Base-by-base conservation (phyloP, 352 stramenopile genomes). In the Globisporangium solare region DNA sequence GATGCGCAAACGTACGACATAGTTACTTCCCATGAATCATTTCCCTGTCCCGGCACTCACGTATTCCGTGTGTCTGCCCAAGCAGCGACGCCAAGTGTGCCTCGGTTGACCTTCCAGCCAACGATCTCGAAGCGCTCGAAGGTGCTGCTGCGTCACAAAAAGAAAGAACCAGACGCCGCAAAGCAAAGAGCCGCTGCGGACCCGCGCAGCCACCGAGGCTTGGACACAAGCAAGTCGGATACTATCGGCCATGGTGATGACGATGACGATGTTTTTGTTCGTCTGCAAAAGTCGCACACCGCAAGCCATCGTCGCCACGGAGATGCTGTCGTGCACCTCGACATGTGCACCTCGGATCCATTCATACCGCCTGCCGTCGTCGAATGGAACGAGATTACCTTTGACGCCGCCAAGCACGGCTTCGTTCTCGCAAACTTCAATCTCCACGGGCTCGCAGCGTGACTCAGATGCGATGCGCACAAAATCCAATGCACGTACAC, bases 401-500 rank as follows among this genome's bases (percentile, higher is more conserved):
- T 69, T 49, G 40, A 77, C 39, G 41, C 47, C 35, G 6, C 40
- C 2, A 78, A 47, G 27, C 67, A 63, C 37, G 43, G 53, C 22
- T 88, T 85, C 55, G 82, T 88, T 41, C 60, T 86, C 27, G 49
- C 76, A 6, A 68, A 64, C 49, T 83, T 86, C 43, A 69, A 71
- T 35, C 53, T 67, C 14, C 61, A 67, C 31, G 64, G 61, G 68
- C 31, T 24, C 54, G 39, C 8, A 12, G 27, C 31, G 11, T 51
- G 2, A 58, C 11, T 6, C 24, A 35, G 27, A 35, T 35, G 6
- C 7, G 27, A 35, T 6, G 27, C 27, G 27, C 5, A 35, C 27
- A 35, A 35, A 35, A 35, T 35, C 27, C 27, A 35, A 35, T 35
- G 7, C 27, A 35, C 27, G 27, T 35, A 35, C 27, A 35, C 4